Conservation (phyloP, 2,329 filamentous ascomycete species). For the Fusarium multiceps region DNA sequence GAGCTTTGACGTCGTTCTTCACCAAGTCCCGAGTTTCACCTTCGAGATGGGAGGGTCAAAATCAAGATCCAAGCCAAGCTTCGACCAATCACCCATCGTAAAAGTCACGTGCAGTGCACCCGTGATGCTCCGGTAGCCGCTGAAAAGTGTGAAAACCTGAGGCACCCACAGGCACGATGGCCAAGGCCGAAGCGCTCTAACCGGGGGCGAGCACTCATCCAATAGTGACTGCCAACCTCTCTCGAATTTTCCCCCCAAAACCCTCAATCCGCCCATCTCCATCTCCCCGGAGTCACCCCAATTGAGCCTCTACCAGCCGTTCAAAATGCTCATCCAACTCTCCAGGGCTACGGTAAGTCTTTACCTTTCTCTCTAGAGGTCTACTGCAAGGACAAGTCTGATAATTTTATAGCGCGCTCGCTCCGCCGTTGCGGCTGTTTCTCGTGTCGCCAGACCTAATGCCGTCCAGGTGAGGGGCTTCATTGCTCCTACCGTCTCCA, state of each 20-base stretch:
- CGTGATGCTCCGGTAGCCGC: slow-evolving; percentile 32
- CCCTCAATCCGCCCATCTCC: slow-evolving; percentile 43
- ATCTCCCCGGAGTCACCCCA: slow-evolving; percentile 51
- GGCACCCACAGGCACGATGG: slow-evolving; percentile 28
- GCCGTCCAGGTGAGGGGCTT: slow-evolving; percentile 65
- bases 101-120: slow-evolving; percentile 18
- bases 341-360: slow-evolving; percentile 66
- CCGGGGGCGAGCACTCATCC: slow-evolving; percentile 38
- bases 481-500: slow-evolving; percentile 69
- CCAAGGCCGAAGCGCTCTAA: slow-evolving; percentile 43
- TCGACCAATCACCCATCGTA: slow-evolving; percentile 3
- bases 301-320: slow-evolving; percentile 61
- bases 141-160: slow-evolving; percentile 15
- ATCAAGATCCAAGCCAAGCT: slow-evolving; percentile 1
- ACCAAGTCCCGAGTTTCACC: neutral
- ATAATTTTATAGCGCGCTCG: slow-evolving; percentile 60
- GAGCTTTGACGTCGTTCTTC: neutral
- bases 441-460: slow-evolving; percentile 56
- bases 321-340: slow-evolving; percentile 68
- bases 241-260: slow-evolving; percentile 57
- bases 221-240: slow-evolving; percentile 43
- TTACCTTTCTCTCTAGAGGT: neutral
- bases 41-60: slow-evolving; percentile 1
- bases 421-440: slow-evolving; percentile 62
- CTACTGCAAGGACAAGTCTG: neutral